Evolutionary conservation across 2,329 filamentous ascomycete genomes (phyloP), one percentile per base, ranked within the genome.

Genomic region (Botrytis medusae): DNA sequence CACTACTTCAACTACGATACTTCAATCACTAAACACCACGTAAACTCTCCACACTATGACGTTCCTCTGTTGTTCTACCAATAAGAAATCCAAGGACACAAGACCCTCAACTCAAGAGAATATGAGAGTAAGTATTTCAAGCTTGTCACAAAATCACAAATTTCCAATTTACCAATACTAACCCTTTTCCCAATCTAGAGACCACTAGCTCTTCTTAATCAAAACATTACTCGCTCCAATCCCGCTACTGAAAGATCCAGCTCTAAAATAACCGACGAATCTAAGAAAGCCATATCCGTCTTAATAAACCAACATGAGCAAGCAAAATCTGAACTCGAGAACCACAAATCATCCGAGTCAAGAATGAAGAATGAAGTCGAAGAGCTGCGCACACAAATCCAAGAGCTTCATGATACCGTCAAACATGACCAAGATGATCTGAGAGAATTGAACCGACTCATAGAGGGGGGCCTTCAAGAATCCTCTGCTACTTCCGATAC

Each of bases 221-320:
- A 57, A 14, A 68, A 68, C 2, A 9, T 42, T 16, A 68, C 16
- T 20, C 65, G 34, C 18, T 2, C 18, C 10, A 57, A 42, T 6
- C 20, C 16, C 6, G 2, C 18, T 14, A 16, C n/a, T 4, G 34
- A 42, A 22, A 25, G 18, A 4, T 2, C n/a, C 20, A 16, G 34
- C 6, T 68, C 48, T 8, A 6, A 68, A 1, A 42, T 68, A 7
- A 68, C 25, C 48, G 37, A 68, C 0, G 65, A 57, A 42, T 68
- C 65, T 18, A 68, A 68, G 29, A 68, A 57, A 22, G 65, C 65
- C 48, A 68, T 68, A 8, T 57, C 65, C 1, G 34, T 42, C 10
- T 37, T 68, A 12, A 68, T 68, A n/a, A 68, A 68, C 10, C 29
- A 42, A 29, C 65, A 68, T 16, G 65, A 68, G 40, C 34, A n/a